Evolutionary conservation across 1,139 yeast species (phyloP).

Genomic region (Yamadazyma trypodendri): DNA sequence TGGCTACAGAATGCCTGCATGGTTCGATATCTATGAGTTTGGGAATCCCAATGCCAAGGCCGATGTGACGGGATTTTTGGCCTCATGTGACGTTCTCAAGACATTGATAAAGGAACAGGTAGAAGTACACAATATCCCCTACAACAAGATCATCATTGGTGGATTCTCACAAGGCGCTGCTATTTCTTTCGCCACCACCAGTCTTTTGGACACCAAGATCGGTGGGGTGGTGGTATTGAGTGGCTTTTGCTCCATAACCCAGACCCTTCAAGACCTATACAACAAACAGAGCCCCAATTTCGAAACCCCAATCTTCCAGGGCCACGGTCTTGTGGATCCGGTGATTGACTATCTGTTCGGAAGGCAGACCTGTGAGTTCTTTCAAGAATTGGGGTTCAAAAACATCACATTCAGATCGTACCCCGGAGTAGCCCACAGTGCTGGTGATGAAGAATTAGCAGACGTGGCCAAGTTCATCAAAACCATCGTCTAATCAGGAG

Average conservation of each 20-base stretch:
- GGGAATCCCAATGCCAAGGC: slow-evolving; percentile 48
- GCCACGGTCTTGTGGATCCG: slow-evolving; percentile 82
- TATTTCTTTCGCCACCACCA: slow-evolving; percentile 57
- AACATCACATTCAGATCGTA: slow-evolving; percentile 59
- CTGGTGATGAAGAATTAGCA: slow-evolving; percentile 62
- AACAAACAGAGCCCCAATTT: slow-evolving; percentile 36
- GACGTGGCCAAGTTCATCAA: slow-evolving; percentile 37
- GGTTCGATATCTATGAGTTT: slow-evolving; percentile 79
- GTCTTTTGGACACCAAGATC: slow-evolving; percentile 52
- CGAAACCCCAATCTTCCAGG: slow-evolving; percentile 79
- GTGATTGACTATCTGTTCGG: slow-evolving; percentile 56
- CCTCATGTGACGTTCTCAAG: slow-evolving; percentile 53
- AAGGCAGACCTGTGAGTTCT: slow-evolving; percentile 43
- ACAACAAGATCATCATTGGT: slow-evolving; percentile 77
- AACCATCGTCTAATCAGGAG: not conserved
- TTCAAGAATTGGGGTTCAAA: slow-evolving; percentile 48
- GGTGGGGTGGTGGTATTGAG: slow-evolving; percentile 81
- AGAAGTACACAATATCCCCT: slow-evolving; percentile 54
- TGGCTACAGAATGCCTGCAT: slow-evolving; percentile 72
- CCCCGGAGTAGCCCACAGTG: slow-evolving; percentile 64
- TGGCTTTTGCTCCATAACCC: slow-evolving; percentile 67
- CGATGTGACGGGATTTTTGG: slow-evolving; percentile 65
- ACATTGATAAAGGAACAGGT: slow-evolving; percentile 58
- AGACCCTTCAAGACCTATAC: slow-evolving; percentile 30
- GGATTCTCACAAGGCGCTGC: slow-evolving; percentile 98